Base-by-base conservation (phyloP, 306 rosid species). In the Trifolium pratense region DNA sequence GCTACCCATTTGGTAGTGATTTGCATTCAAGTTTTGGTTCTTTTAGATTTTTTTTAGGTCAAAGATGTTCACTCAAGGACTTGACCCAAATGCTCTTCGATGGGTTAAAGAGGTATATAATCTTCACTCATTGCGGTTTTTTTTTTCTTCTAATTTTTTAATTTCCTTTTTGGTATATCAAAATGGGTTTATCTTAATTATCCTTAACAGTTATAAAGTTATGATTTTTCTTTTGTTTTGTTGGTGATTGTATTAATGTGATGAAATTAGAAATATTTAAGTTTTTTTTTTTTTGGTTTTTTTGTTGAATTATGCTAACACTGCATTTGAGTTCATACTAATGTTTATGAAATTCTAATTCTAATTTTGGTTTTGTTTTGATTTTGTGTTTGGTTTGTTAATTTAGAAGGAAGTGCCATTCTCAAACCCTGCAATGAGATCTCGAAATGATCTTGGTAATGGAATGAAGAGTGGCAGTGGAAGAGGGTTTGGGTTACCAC, bases 21-120 rank as follows among this genome's bases (percentile, higher is more conserved):
- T 76, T 71, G 6, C 57, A 12, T 58, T 62, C 9, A 70, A n/a
- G 20, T 51, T 43, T 79, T 67, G 37, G 23, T 74, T 75, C 11
- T 53, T 71, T 76, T 46, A 75, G 75, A 66, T 69, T 65, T 66
- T 66, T 2, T 5, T 73, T 68, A 83, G 85, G 85, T 75, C 32
- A 79, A 79, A 71, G 80, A 91, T 94, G 99, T 91, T 94, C 79
- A 94, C 99, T 2, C 83, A 91, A 75, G 99, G 99, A 9, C 95
- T 89, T 13, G 97, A 94, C 82, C 87, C 65, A 48, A 91, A 87
- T 70, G 96, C 92, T 32, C 85, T 91, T 81, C 88, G 96, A 32
- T 94, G 99, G 99, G 96, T 86, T 59, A 79, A 83, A 84, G 95
- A 94, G 96, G 99, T 56, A 48, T 36, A 46, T 89, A 29, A 67